These are phyloP conservation scores for Pezicula radicicola DNA, from an alignment of 2,329 filamentous ascomycete genomes.

Conservation along the genomic window DNA sequence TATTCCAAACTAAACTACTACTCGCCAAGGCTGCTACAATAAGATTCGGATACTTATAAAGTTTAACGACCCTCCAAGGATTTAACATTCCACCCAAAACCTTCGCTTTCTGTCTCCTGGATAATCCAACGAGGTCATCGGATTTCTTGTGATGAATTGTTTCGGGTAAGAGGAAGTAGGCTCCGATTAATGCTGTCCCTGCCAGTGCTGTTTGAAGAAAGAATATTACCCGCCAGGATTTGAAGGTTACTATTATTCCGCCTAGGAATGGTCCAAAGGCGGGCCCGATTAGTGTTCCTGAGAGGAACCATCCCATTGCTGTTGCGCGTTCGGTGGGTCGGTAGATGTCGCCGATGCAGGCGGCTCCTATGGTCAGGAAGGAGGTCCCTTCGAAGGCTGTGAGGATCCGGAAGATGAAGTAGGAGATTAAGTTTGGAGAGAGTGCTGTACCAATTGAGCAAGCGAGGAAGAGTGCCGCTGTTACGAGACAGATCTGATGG, in stretches of 20 bases:
- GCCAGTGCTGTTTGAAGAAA: conserved; percentile 72
- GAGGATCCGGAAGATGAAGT: conserved; percentile 71
- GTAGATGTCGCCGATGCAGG: conserved; percentile 66
- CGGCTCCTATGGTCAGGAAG: conserved; percentile 69
- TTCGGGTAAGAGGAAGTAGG: conserved; percentile 68
- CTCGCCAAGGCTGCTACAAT: conserved; percentile 59
- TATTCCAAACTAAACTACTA: conserved; percentile 69
- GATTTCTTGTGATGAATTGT: conserved; percentile 66
- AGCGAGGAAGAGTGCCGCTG: conserved; percentile 60
- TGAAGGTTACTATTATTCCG: conserved; percentile 74
- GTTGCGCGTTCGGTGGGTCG: conserved; percentile 67
- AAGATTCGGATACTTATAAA: conserved; percentile 69
- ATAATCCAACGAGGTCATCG: conserved; percentile 56
- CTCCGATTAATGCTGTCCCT: conserved; percentile 53
- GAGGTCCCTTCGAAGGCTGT: conserved; percentile 74
- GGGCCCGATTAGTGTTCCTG: conserved; percentile 69
- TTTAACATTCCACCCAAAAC: conserved; percentile 63
- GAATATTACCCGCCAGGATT: conserved; percentile 72
- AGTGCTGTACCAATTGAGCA: conserved; percentile 72
- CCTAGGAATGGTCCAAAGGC: conserved; percentile 69
- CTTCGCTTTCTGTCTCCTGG: conserved; percentile 42
- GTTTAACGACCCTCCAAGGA: conserved; percentile 58
- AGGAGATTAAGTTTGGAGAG: conserved; percentile 66
- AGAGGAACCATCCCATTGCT: conserved; percentile 71
- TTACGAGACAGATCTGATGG: conserved; percentile 52